Evolutionary conservation across 257 asterid species (phyloP), one percentile per base, ranked within the genome.

Genomic region (Linderniella brevidens): DNA sequence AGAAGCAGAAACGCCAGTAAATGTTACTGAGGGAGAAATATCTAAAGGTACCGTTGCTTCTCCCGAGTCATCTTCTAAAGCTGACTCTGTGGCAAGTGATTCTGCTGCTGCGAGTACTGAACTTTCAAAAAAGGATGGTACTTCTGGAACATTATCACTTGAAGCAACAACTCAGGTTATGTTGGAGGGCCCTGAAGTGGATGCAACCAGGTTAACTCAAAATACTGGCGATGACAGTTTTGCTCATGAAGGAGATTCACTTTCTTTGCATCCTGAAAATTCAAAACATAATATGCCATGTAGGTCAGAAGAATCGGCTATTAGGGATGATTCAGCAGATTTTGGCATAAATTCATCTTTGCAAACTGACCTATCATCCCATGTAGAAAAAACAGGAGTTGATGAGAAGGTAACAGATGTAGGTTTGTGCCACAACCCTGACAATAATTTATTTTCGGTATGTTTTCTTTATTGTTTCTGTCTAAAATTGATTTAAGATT

Each of bases 351-450:
- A 56, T 59, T 45, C 36, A 50, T 55, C 64, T 46, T 57, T 61
- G 57, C 69, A 73, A 46, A 46, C 53, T 65, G 77, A 71, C 41
- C 20, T 46, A 43, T 51, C 73, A 37, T 52, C 74, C 37, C 61
- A 68, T 46, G 50, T 49, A 47, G 74, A 65, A 58, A 57, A 57
- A 53, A 65, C 39, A 50, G 72, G 53, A 48, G 63, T 58, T 70
- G 74, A 59, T 68, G 87, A 70, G 84, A 96, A 81, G 94, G 93
- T 85, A 90, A 70, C 87, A 79, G 94, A 73, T 70, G 76, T 85
- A 85, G 96, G 96, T 90, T 77, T 90, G 96, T 90, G 76, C 88
- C 94, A 69, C 75, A 64, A 69, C 94, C 73, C 83, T 73, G 72
- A 69, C 64, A 41, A 75, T 64, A 37, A 48, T 19, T 54, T 20